Evolutionary conservation across 768 basidiomycete genomes (phyloP).

Genomic region (Trametes sanguinea): DNA sequence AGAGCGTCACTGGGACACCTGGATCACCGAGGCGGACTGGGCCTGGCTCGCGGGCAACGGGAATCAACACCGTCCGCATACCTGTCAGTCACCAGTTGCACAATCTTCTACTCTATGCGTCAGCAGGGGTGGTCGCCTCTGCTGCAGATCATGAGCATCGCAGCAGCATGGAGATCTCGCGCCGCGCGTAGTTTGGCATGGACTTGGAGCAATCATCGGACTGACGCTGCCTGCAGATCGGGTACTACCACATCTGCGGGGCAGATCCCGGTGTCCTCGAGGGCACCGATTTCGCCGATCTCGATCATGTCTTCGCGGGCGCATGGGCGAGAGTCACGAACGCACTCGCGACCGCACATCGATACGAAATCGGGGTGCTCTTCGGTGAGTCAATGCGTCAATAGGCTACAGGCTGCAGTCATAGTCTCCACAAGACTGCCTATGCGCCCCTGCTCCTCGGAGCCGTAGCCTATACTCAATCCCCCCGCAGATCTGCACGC

Average conservation of each 20-base stretch:
- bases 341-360: slow-evolving; percentile 60
- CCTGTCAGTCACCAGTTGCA: slow-evolving; percentile 45
- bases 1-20: slow-evolving; percentile 52
- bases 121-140: background rate
- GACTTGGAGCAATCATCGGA: no score
- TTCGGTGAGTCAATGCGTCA: slow-evolving; percentile 42
- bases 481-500: slow-evolving; percentile 62
- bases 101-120: background rate
- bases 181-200: no score
- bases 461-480: background rate
- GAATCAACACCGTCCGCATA: slow-evolving; percentile 62
- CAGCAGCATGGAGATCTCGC: background rate
- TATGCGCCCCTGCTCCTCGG: slow-evolving; percentile 9
- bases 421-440: slow-evolving; percentile 28
- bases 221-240: slow-evolving; percentile 51
- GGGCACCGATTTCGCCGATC: slow-evolving; percentile 65
- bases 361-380: slow-evolving; percentile 68
- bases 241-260: slow-evolving; percentile 70
- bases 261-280: slow-evolving; percentile 56
- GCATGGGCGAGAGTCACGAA: slow-evolving; percentile 67
- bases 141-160: background rate
- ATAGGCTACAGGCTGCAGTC: no score
- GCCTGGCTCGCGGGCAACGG: slow-evolving; percentile 54
- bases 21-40: slow-evolving; percentile 57
- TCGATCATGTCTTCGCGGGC: slow-evolving; percentile 52